A percentile compares a stretch with the other conserved stretches of the same genome.
phyloP scores from a whole-genome alignment of 2,329 filamentous ascomycete species.

The Pseudogymnoascus sp. region DNA sequence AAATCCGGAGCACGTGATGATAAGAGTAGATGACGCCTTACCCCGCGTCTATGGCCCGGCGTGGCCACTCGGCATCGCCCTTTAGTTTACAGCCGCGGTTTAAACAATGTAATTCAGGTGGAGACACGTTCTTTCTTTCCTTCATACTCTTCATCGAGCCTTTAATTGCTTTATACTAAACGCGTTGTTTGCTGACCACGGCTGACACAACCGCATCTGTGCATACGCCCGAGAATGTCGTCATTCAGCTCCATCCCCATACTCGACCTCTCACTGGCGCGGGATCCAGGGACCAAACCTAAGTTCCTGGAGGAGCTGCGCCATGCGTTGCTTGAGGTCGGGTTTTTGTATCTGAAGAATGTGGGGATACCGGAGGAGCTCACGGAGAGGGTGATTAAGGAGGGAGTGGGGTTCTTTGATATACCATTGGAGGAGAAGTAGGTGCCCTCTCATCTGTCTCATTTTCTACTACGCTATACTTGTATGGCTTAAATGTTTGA shows the following conservation, averaged over 20 bases:
- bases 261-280: conserved; percentile 62
- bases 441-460: conserved; percentile 17
- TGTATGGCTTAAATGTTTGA: background rate
- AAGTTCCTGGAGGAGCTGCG: conserved; percentile 63
- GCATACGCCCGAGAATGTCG: conserved; percentile 21
- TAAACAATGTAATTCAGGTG: background rate
- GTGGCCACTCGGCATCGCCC: background rate
- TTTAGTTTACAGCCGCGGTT: background rate
- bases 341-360: conserved; percentile 79
- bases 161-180: background rate
- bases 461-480: background rate
- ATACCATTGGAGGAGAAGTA: conserved; percentile 69
- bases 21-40: conserved; percentile 4
- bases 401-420: conserved; percentile 69
- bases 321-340: conserved; percentile 73
- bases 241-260: conserved; percentile 71
- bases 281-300: conserved; percentile 57
- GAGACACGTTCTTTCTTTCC: background rate
- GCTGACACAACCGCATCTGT: background rate
- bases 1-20: background rate
- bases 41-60: background rate
- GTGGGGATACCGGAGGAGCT: conserved; percentile 61
- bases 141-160: background rate
- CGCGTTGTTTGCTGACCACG: background rate
- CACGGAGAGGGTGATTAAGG: conserved; percentile 54